These are phyloP conservation scores for Penicillium soppii DNA, from an alignment of 495 filamentous ascomycete genomes.

Conservation along the genomic window DNA sequence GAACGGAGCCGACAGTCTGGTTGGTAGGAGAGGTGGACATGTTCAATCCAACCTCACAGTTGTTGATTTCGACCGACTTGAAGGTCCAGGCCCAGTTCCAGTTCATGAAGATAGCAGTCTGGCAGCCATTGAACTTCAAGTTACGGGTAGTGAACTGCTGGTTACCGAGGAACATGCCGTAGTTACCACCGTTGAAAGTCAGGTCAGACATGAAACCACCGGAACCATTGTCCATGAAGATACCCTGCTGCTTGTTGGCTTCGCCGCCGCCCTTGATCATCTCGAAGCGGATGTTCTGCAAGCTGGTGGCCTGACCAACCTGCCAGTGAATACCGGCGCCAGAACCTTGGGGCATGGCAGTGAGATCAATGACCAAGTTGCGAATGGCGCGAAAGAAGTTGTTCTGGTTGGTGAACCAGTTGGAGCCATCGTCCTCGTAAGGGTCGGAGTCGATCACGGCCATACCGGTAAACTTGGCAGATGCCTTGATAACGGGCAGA, in stretches of 20 bases:
- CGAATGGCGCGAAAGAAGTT: conserved; percentile 98
- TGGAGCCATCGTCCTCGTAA: conserved; percentile 60
- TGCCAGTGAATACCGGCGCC: conserved; percentile 96
- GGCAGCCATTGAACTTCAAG: conserved; percentile 82
- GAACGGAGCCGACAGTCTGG: conserved; percentile 76
- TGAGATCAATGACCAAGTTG: conserved; percentile 90
- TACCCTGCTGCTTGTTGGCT: conserved; percentile 77
- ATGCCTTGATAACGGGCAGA: conserved; percentile 75
- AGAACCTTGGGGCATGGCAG: conserved; percentile 57
- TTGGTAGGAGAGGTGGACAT: conserved; percentile 64
- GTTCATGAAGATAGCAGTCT: conserved; percentile 88
- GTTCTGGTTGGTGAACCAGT: conserved; percentile 93
- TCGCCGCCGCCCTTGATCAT: conserved; percentile 72
- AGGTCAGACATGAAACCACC: conserved; percentile 89
- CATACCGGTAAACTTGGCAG: conserved; percentile 73
- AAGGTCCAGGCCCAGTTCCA: conserved; percentile 94
- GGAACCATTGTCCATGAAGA: conserved; percentile 96
- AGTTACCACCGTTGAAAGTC: conserved; percentile 82
- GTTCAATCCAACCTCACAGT: conserved; percentile 77
- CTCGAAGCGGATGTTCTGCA: conserved; percentile 89
- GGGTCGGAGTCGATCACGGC: conserved; percentile 89
- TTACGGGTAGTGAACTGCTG: conserved; percentile 96
- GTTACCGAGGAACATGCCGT: conserved; percentile 84
- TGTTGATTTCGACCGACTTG: conserved; percentile 77
- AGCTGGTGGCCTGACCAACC: conserved; percentile 88